These are phyloP conservation scores for Gonium pectorale DNA, from an alignment of 139 green algal species.

Conservation along the genomic window DNA sequence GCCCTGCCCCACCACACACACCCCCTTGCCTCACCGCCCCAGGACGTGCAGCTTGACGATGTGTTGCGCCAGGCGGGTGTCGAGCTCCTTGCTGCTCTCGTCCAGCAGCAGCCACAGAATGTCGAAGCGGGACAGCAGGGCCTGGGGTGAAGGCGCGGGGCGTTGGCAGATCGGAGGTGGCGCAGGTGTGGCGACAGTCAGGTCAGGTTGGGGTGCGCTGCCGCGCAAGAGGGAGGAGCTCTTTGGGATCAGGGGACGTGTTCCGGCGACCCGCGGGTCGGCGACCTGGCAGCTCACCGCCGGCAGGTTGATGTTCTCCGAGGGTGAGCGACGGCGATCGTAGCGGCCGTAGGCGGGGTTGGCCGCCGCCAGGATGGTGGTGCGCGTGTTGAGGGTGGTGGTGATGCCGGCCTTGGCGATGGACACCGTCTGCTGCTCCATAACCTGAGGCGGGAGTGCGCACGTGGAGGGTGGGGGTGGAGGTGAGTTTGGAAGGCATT, in stretches of 20 bases:
- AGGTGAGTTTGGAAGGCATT: no score
- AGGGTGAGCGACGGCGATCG: slow-evolving; percentile 87
- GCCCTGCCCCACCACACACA: no score
- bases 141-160: not conserved
- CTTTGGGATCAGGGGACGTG: no score
- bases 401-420: slow-evolving; percentile 99
- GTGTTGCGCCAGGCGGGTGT: slow-evolving; percentile 90
- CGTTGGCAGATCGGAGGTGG: no score
- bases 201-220: no score
- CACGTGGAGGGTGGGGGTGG: not conserved
- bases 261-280: no score
- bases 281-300: slow-evolving; percentile 59
- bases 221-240: no score
- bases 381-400: slow-evolving; percentile 98
- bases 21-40: slow-evolving; percentile 29
- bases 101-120: slow-evolving; percentile 99
- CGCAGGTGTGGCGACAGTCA: no score
- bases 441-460: slow-evolving; percentile 67
- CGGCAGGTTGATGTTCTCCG: slow-evolving; percentile 99
- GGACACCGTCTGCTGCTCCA: slow-evolving; percentile 98
- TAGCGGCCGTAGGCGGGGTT: slow-evolving; percentile 98
- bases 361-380: slow-evolving; percentile 95
- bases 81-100: slow-evolving; percentile 71
- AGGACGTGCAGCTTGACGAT: slow-evolving; percentile 91
- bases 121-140: slow-evolving; percentile 90